Percentiles rank a stretch among this genome's conserved stretches.
These are phyloP conservation scores for Gaultheria prostrata DNA, from an alignment of 148 eudicot species.

Conservation along the genomic window DNA sequence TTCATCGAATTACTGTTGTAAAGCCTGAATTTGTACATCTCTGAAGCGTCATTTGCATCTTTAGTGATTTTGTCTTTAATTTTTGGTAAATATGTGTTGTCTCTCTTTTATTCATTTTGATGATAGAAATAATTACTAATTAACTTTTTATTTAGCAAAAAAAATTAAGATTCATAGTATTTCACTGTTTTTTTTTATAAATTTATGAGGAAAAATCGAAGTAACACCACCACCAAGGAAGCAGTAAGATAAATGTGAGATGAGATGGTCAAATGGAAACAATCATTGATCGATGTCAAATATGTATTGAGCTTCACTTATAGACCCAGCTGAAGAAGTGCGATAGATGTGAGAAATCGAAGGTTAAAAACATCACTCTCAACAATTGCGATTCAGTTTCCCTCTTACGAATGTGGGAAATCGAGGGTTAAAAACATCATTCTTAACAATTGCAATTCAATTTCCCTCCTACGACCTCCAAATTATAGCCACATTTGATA, in stretches of 20 bases:
- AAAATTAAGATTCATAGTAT: background rate
- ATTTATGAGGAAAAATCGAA: background rate
- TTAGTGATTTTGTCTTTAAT: background rate
- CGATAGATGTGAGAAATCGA: no score
- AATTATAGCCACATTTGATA: no score
- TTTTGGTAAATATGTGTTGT: background rate
- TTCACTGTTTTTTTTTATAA: background rate
- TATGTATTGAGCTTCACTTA: background rate
- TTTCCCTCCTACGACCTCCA: no score
- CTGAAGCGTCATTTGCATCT: background rate
- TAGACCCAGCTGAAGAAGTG: background rate
- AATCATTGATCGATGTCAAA: background rate
- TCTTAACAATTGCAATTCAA: no score
- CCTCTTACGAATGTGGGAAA: no score
- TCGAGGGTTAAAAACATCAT: no score
- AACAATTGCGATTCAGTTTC: no score
- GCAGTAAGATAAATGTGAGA: background rate
- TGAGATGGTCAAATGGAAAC: background rate
- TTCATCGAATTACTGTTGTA: no score
- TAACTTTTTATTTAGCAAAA: background rate
- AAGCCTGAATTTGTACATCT: no score
- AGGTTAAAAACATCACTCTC: no score
- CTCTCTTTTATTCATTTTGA: background rate
- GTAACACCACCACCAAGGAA: background rate
- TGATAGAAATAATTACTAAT: no score